A percentile compares a stretch with the other conserved stretches of the same genome.
Conservation (phyloP, 192 early-diverging fungal species). For the Entomortierella chlamydospora region DNA sequence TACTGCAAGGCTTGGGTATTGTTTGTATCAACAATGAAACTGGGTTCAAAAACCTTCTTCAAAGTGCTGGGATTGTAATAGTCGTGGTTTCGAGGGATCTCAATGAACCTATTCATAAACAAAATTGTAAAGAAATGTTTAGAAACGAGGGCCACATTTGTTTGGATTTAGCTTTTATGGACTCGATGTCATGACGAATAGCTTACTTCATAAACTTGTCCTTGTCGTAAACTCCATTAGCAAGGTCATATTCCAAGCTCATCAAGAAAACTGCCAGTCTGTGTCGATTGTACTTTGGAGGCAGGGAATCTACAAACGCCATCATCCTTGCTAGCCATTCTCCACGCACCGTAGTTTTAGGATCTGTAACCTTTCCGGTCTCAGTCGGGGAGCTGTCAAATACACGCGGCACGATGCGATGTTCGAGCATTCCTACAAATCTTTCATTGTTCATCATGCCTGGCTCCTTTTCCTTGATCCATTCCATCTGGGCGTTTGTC, state of each 20-base stretch:
- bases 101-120: not conserved
- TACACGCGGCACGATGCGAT: slow-evolving; percentile 8
- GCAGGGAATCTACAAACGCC: slow-evolving; percentile 26
- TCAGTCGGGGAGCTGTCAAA: not conserved
- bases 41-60: not conserved
- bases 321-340: slow-evolving; percentile 39
- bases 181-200: too few relatives aligned
- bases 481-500: slow-evolving; percentile 27
- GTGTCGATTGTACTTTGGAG: slow-evolving; percentile 42
- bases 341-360: not conserved
- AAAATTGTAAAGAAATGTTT: not conserved
- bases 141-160: not conserved
- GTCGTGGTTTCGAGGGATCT: slow-evolving; percentile 15
- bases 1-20: not conserved
- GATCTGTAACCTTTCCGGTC: not conserved
- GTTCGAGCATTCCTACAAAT: slow-evolving; percentile 38
- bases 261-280: slow-evolving; percentile 41
- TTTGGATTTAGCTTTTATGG: too few relatives aligned
- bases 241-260: slow-evolving; percentile 40
- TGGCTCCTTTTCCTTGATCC: slow-evolving; percentile 1
- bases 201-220: slow-evolving; percentile 36
- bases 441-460: slow-evolving; percentile 28
- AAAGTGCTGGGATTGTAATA: slow-evolving; percentile 4
- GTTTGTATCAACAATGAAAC: slow-evolving; percentile 1
- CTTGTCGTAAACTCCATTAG: slow-evolving; percentile 12